phyloP scores from a whole-genome alignment of 2,329 filamentous ascomycete genomes.

The Spiromastix sp. region DNA sequence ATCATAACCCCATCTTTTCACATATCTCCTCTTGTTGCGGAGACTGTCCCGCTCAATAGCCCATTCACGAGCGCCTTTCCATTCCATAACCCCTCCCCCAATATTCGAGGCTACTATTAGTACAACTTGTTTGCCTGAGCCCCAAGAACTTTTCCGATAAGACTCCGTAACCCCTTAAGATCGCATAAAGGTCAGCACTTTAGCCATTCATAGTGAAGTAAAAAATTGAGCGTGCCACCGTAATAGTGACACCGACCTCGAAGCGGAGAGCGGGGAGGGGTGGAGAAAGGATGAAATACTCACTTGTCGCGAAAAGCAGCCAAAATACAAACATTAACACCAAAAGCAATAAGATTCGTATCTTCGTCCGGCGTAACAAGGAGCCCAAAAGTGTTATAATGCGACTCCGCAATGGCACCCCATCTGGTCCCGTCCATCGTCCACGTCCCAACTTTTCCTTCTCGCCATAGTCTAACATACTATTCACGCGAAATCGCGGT shows the following conservation, averaged over 20 bases:
- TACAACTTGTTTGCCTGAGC: conserved; percentile 83
- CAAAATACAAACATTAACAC: conserved; percentile 51
- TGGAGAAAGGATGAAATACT: conserved; percentile 30
- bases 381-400: conserved; percentile 30
- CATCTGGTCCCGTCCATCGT: conserved; percentile 39
- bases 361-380: conserved; percentile 55
- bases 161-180: conserved; percentile 47
- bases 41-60: conserved; percentile 95
- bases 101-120: conserved; percentile 89
- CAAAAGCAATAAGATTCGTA: conserved; percentile 50
- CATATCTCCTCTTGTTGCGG: conserved; percentile 87
- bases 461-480: conserved; percentile 49
- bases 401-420: conserved; percentile 22
- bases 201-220: too few relatives aligned
- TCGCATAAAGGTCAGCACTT: conserved; percentile 3
- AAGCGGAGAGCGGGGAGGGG: too few relatives aligned
- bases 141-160: conserved; percentile 65
- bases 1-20: conserved; percentile 81
- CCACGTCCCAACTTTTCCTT: conserved; percentile 66
- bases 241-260: too few relatives aligned
- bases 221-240: conserved; percentile 11
- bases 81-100: conserved; percentile 96
- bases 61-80: conserved; percentile 96
- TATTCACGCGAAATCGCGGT: conserved; percentile 54
- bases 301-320: conserved; percentile 64